A percentile compares a stretch with the other conserved stretches of the same genome.
Conservation (phyloP, 2,329 filamentous ascomycete genomes). For the Plectosphaerella sp. region DNA sequence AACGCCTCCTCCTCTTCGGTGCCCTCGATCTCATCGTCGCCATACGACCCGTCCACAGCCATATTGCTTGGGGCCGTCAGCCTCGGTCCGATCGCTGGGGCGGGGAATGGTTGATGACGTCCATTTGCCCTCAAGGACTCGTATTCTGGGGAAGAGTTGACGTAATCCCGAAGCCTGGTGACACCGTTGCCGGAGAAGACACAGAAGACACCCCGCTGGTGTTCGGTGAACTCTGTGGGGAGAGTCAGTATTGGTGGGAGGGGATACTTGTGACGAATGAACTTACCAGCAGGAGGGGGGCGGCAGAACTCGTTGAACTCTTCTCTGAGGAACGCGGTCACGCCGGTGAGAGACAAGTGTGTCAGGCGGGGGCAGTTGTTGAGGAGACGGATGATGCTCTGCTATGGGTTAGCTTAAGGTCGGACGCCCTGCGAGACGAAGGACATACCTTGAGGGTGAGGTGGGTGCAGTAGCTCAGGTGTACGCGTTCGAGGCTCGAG, state of each 20-base stretch:
- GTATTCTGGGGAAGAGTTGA: slow-evolving; percentile 57
- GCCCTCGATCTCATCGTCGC: slow-evolving; percentile 34
- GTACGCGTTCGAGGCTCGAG: slow-evolving; percentile 81
- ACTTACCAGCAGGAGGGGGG: slow-evolving; percentile 68
- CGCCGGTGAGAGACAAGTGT: slow-evolving; percentile 89
- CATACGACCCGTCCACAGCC: slow-evolving; percentile 7
- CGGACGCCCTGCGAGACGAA: too few species aligned
- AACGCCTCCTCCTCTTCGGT: slow-evolving; percentile 40
- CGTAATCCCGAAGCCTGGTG: slow-evolving; percentile 66
- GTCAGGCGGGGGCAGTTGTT: slow-evolving; percentile 91
- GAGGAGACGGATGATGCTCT: slow-evolving; percentile 87
- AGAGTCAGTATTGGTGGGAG: slow-evolving; percentile 16
- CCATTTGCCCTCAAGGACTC: slow-evolving; percentile 31
- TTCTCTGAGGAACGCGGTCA: slow-evolving; percentile 81
- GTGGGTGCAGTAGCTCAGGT: slow-evolving; percentile 90
- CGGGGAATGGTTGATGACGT: not conserved
- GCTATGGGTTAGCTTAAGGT: slow-evolving; percentile 5
- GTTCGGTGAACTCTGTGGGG: slow-evolving; percentile 80
- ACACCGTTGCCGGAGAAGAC: slow-evolving; percentile 93
- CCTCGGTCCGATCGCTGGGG: not conserved
- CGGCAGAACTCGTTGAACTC: slow-evolving; percentile 85
- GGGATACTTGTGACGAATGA: not conserved
- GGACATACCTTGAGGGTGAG: slow-evolving; percentile 71
- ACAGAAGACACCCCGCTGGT: slow-evolving; percentile 93
- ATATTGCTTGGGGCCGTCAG: slow-evolving; percentile 4